Base-by-base conservation (phyloP, 371 early-diverging fungal species). In the Saksenaea vasiformis region DNA sequence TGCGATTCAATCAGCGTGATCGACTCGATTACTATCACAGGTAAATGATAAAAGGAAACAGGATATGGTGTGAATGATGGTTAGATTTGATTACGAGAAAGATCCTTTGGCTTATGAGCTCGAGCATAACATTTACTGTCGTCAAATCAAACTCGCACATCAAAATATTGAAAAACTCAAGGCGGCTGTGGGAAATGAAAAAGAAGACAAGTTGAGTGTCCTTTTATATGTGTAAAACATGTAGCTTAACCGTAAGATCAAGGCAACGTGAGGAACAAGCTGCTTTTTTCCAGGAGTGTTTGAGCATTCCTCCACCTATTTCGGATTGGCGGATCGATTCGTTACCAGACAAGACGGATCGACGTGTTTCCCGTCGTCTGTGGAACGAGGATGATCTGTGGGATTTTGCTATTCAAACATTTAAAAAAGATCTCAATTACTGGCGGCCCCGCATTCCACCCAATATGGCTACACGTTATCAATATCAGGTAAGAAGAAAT, bases 401-500 rank as follows among this genome's bases (percentile, higher is more conserved):
- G 73, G 71, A 76, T 2, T 54, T 56, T 11, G 61, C 69, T 7
- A 59, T 76, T 28, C 27, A 61, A 5, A 56, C 44, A 17, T 76
- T 76, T 13, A 68, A 64, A 17, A 31, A 39, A 9, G 77, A 76
- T 51, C 62, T 76, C 11, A 58, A 68, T 8, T 67, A 65, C 54
- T 76, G 77, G 77, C 64, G 67, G 24, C 34, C 38, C 27, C 62
- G 71, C 35, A 55, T 76, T 17, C 73, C 77, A 15, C 77, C 77
- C n/a, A 73, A 71, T 1, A 67, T 65, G 37, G 58, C 27, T 10
- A 61, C 66, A n/a, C 39, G 57, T 0, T 31, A 61, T 38, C 27
- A 41, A 0, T 66, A 26, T 27, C 58, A 13, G 61, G 61, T 17
- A 17, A 26, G 5, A 54, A 62, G n/a, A n/a, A n/a, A n/a, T n/a